Evolutionary conservation across 495 filamentous ascomycete species (phyloP).

Genomic region (Trichocladium uniseriatum): DNA sequence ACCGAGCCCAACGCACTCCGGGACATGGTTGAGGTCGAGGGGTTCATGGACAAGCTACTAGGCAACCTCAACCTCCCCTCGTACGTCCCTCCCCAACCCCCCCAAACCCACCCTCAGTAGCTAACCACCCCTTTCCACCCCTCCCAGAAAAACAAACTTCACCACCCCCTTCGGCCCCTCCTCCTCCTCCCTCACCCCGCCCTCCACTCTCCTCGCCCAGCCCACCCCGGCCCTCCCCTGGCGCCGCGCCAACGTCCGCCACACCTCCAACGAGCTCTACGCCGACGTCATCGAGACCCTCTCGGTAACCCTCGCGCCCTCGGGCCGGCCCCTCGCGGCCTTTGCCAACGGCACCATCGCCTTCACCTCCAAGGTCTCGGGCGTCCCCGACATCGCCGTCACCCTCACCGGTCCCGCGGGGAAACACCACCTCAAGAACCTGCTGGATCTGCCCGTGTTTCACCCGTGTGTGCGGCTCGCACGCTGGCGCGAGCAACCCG

Average conservation of each 20-base stretch:
- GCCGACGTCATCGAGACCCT: conserved; percentile 92
- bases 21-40: conserved; percentile 84
- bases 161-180: conserved; percentile 13
- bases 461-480: conserved; percentile 88
- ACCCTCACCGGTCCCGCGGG: conserved; percentile 70
- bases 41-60: conserved; percentile 82
- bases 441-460: conserved; percentile 86
- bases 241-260: conserved; percentile 83
- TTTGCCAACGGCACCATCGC: conserved; percentile 88
- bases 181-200: conserved; percentile 26
- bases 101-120: background rate
- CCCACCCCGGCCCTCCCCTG: conserved; percentile 54
- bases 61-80: conserved; percentile 74
- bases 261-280: conserved; percentile 95
- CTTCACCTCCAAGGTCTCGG: conserved; percentile 90
- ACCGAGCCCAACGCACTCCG: conserved; percentile 90
- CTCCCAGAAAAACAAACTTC: conserved; percentile 11
- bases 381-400: conserved; percentile 79
- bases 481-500: conserved; percentile 76
- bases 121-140: background rate
- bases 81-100: conserved; percentile 30
- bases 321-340: conserved; percentile 75
- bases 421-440: conserved; percentile 58
- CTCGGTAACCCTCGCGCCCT: conserved; percentile 77
- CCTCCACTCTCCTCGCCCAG: conserved; percentile 26